A percentile compares a stretch with the other conserved stretches of the same genome.
phyloP scores from a whole-genome alignment of 495 filamentous ascomycete species.

The Aspergillus taichungensis region DNA sequence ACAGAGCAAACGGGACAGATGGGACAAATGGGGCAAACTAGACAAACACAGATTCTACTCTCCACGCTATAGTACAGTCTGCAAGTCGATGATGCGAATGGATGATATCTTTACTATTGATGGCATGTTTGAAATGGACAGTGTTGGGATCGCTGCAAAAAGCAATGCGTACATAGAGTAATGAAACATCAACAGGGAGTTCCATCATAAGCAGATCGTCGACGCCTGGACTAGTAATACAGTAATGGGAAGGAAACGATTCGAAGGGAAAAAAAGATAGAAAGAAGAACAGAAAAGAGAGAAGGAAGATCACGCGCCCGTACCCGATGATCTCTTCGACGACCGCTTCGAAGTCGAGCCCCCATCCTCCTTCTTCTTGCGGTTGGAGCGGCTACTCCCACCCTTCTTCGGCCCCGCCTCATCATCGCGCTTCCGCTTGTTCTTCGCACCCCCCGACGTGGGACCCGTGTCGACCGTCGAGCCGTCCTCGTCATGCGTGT shows the following conservation, averaged over 20 bases:
- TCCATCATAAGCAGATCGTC: not conserved
- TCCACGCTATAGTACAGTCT: too few species aligned
- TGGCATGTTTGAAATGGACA: too few species aligned
- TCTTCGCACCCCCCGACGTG: conserved; percentile 28
- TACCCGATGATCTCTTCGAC: conserved; percentile 25
- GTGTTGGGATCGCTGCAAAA: too few species aligned
- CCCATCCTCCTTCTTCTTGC: conserved; percentile 57
- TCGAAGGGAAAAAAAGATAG: not conserved
- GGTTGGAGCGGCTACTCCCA: conserved; percentile 47
- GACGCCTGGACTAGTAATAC: conserved; percentile 2
- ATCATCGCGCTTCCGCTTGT: conserved; percentile 54
- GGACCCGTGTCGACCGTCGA: conserved; percentile 32
- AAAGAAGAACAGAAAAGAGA: not conserved
- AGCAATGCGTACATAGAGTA: too few species aligned
- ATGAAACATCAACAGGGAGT: not conserved
- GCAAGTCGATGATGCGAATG: too few species aligned
- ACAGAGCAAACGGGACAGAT: too few species aligned
- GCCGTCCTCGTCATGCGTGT: conserved; percentile 45
- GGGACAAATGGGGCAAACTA: too few species aligned
- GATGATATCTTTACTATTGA: too few species aligned
- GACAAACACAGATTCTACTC: too few species aligned
- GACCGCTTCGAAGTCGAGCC: conserved; percentile 20
- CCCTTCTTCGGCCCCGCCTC: conserved; percentile 66
- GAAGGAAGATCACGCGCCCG: conserved; percentile 8
- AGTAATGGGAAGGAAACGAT: not conserved